A percentile compares a stretch with the other conserved stretches of the same genome.
Evolutionary conservation across 208 protist genomes (phyloP).

Genomic region (Naegleria fowleri): DNA sequence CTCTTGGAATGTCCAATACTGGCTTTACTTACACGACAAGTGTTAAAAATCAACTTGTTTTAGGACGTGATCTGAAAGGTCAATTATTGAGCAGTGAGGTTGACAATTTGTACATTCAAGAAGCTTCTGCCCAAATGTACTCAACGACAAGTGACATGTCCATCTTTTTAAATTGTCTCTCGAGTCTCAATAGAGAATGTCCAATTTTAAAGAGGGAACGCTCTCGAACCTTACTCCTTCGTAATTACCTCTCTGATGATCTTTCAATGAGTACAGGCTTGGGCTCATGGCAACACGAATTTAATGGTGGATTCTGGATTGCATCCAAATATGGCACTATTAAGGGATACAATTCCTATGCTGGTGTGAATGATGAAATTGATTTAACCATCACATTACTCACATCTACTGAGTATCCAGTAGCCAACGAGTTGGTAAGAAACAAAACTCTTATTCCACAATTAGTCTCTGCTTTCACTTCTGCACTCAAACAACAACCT

Average conservation of each 20-base stretch:
- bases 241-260: not conserved
- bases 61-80: not conserved
- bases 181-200: not conserved
- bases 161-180: not conserved
- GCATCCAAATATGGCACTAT: not conserved
- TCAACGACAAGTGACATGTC: not conserved
- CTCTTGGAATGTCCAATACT: not conserved
- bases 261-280: not conserved
- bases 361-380: not conserved
- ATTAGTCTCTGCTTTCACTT: not conserved
- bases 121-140: not conserved
- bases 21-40: not conserved
- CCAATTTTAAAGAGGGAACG: not conserved
- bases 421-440: not conserved
- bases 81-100: no score
- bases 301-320: not conserved
- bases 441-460: not conserved
- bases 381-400: not conserved
- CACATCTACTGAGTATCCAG: not conserved
- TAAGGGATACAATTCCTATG: not conserved
- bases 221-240: not conserved
- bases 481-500: not conserved
- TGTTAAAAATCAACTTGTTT: not conserved
- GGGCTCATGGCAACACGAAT: not conserved
- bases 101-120: not conserved